A percentile compares a stretch with the other conserved stretches of the same genome.
phyloP scores from a whole-genome alignment of 2,329 filamentous ascomycete genomes.

The Aspergillus sp. region DNA sequence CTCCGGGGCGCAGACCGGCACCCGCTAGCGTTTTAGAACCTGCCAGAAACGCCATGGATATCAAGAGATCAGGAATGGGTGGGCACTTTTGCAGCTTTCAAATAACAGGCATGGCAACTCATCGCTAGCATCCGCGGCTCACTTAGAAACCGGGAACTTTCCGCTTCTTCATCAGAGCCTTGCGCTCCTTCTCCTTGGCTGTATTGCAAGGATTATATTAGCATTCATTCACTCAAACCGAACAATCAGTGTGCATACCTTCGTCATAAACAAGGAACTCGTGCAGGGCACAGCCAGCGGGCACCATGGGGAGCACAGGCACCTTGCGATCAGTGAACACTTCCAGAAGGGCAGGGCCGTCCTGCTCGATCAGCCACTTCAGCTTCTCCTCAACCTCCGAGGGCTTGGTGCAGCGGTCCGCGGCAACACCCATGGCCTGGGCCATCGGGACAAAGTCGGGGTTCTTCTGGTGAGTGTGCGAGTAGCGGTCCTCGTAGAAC shows the following conservation, averaged over 20 bases:
- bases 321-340: conserved; percentile 78
- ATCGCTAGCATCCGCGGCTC: conserved; percentile 23
- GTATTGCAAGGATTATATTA: conserved; percentile 18
- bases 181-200: conserved; percentile 69
- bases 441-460: conserved; percentile 94
- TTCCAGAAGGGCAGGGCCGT: conserved; percentile 91
- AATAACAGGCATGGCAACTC: conserved; percentile 24
- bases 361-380: conserved; percentile 83
- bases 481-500: conserved; percentile 91
- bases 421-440: conserved; percentile 86
- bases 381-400: conserved; percentile 76
- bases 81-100: conserved; percentile 25
- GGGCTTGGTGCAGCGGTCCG: conserved; percentile 69
- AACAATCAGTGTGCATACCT: conserved; percentile 52
- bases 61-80: conserved; percentile 37
- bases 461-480: conserved; percentile 91
- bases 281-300: conserved; percentile 79
- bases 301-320: conserved; percentile 97
- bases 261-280: conserved; percentile 90
- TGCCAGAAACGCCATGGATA: conserved; percentile 47
- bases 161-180: conserved; percentile 66
- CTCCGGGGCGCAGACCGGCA: conserved; percentile 14
- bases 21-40: conserved; percentile 38
- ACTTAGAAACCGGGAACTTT: conserved; percentile 37
- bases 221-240: conserved; percentile 1